Evolutionary conservation across 331 rosid genomes (phyloP), one percentile per base, ranked within the genome.

Genomic region (Pyrus hybrid): DNA sequence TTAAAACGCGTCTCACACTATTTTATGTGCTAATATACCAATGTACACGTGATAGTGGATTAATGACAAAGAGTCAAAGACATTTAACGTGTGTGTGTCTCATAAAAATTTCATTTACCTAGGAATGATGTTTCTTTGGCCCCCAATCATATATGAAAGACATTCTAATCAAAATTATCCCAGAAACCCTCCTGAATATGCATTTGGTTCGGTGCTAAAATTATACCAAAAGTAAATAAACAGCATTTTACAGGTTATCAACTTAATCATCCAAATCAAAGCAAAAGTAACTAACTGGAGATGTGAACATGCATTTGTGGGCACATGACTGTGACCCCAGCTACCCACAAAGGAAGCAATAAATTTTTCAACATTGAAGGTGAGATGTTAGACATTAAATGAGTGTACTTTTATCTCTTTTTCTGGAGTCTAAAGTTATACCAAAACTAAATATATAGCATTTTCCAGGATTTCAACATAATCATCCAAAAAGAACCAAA

Each of bases 101-200:
- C 1, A 25, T 72, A 57, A 54, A 72, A 71, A 65, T 43, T 43
- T 66, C 71, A 79, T 67, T 83, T 73, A 56, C 49, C 57, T 51
- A 43, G 30, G 73, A 26, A 11, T 17, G 60, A 25, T 28, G 56
- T 26, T 29, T 33, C 57, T 51, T 51, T 17, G 57, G 21, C 57
- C 51, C 28, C 30, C 53, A 54, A 71, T 20, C 57, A 51, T 7
- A 51, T 51, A 51, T 51, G 5, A 30, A 30, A 51, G 17, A 54
- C 14, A 22, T 71, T 25, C 16, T 54, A 20, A 22, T 30, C 28
- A 51, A 70, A 29, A 7, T n/a, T 17, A 25, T 26, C 28, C n/a
- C 53, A 51, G 7, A 53, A 33, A 71, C 21, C 6, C 74, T 70
- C 35, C 41, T 28, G 45, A 6, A 45, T 26, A 70, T 4, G 45